Percentiles rank a stretch among this genome's conserved stretches.
phyloP scores from a whole-genome alignment of 2,329 filamentous ascomycete genomes.

The Westerdykella ornata region DNA sequence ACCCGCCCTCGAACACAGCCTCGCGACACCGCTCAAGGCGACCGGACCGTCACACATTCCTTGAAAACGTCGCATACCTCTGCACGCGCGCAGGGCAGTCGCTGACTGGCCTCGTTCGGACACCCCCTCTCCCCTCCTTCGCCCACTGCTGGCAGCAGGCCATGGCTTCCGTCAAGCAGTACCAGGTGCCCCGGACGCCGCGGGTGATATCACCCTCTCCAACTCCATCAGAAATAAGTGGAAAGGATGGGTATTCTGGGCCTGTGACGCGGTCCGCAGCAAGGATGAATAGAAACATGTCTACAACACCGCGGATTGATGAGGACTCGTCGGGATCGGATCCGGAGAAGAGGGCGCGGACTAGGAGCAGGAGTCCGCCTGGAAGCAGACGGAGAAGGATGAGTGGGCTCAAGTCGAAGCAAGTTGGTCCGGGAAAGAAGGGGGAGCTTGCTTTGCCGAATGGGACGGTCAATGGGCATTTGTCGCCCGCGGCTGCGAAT shows the following conservation, averaged over 20 bases:
- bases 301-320: constrained; percentile 54
- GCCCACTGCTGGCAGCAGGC: constrained; percentile 32
- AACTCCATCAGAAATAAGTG: constrained; percentile 43
- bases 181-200: constrained; percentile 66
- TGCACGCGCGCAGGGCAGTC: constrained; percentile 29
- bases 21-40: constrained; percentile 5
- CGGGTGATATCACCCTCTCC: constrained; percentile 88
- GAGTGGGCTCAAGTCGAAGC: constrained; percentile 49
- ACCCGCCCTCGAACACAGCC: not conserved
- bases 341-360: constrained; percentile 55
- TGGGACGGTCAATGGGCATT: constrained; percentile 56
- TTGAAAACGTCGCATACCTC: constrained; percentile 22
- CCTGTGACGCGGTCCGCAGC: constrained; percentile 72
- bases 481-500: constrained; percentile 58
- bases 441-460: constrained; percentile 39
- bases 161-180: constrained; percentile 45
- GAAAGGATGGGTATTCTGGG: constrained; percentile 57
- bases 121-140: constrained; percentile 56
- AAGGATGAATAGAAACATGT: constrained; percentile 52
- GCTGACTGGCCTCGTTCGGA: constrained; percentile 52
- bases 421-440: constrained; percentile 24
- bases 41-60: constrained; percentile 12
- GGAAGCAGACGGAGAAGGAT: constrained; percentile 43
- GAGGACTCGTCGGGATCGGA: constrained; percentile 54
- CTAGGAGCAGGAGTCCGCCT: constrained; percentile 64